Base-by-base conservation (phyloP, 306 rosid species). In the Prunus salicina region DNA sequence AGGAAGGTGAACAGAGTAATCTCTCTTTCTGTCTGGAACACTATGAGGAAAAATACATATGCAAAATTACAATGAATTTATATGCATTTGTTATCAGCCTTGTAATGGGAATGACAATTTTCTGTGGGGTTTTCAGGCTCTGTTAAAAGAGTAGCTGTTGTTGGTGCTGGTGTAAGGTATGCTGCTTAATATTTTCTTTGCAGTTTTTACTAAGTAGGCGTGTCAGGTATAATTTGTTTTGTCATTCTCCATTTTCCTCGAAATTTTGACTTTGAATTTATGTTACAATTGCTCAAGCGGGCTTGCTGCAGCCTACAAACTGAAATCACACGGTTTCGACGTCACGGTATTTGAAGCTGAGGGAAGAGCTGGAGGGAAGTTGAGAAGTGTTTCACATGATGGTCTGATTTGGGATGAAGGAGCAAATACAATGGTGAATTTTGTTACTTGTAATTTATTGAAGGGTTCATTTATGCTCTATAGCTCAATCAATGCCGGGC, bases 81-180 rank as follows among this genome's bases (percentile, higher is more conserved):
- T 64, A 15, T 32, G 72, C 72, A 45, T 45, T 45, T 8, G 4
- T 50, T 38, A 38, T 38, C 43, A 38, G 2, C 9, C 43, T 38
- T 1, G 43, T 38, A 38, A 38, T 38, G 43, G 7, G 43, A 38
- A 38, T 38, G 43, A 6, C 43, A 38, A 38, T 46, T 13, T 24
- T 12, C 16, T 19, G 12, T 7, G 43, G 28, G 19, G 11, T 45
- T 81, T 79, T 51, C 89, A 91, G 98, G 89, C 63, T 76, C 93
- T 75, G 88, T 73, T 8, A 90, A 89, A 78, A 88, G 89, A 71
- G 97, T 94, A 6, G 98, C 96, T 80, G 89, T 94, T 67, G 87
- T 94, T 81, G 98, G 98, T 71, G 96, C 94, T 64, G 98, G 98
- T 67, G 96, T 91, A 52, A 87, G 98, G 98, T 94, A 89, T 58